Evolutionary conservation across 345 rosid genomes (phyloP).

Genomic region (Carallia brachiata): DNA sequence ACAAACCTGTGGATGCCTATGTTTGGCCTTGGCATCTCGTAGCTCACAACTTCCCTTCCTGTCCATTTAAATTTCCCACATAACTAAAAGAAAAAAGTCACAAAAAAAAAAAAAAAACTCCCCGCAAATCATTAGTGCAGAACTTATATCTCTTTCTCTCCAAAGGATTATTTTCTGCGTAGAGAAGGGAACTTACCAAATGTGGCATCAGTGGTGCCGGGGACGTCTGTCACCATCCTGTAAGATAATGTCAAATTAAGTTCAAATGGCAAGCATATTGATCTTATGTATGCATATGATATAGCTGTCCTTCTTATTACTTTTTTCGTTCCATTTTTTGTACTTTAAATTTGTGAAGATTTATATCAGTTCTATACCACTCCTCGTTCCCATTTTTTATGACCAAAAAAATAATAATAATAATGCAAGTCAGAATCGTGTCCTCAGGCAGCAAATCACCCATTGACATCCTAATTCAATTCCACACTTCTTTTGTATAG

Average conservation of each 20-base stretch:
- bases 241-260: constrained; percentile 22
- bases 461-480: no score
- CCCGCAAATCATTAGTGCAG: no score
- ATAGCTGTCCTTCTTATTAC: not conserved
- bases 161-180: not conserved
- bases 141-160: not conserved
- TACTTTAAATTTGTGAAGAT: no score
- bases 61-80: constrained; percentile 3
- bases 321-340: not conserved
- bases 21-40: constrained; percentile 89
- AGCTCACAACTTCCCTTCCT: constrained; percentile 73
- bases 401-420: no score
- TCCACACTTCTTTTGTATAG: no score
- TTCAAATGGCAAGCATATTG: not conserved
- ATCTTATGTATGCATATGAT: not conserved
- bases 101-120: no score
- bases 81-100: no score
- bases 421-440: no score
- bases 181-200: constrained; percentile 55
- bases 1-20: constrained; percentile 95
- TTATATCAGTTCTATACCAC: no score
- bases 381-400: no score
- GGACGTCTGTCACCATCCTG: constrained; percentile 96
- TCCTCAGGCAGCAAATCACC: no score
- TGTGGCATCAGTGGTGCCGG: constrained; percentile 90